phyloP scores from a whole-genome alignment of 306 rosid genomes.

The Fragaria iinumae region DNA sequence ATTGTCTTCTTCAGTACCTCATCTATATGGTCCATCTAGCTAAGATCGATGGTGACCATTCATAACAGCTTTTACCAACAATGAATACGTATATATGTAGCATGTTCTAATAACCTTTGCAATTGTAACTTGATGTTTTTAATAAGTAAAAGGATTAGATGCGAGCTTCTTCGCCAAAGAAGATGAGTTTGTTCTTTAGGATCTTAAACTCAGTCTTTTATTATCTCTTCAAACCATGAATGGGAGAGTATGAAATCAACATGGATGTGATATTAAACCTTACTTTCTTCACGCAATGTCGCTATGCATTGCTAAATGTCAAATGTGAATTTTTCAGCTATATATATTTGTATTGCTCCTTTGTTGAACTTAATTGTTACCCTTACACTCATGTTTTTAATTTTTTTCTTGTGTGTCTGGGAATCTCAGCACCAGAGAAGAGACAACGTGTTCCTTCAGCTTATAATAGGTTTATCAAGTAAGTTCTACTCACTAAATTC shows the following conservation, averaged over 20 bases:
- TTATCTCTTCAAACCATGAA: background rate
- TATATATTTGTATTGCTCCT: background rate
- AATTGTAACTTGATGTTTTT: constrained; percentile 15
- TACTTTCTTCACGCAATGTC: background rate
- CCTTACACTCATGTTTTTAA: background rate
- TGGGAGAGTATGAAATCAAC: background rate
- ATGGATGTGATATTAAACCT: background rate
- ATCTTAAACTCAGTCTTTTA: no score
- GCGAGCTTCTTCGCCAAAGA: background rate
- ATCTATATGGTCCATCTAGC: constrained; percentile 39
- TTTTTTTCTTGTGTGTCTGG: background rate
- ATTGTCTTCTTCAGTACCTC: constrained; percentile 17
- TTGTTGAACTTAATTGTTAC: background rate
- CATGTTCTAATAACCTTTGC: constrained; percentile 46
- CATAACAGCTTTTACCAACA: constrained; percentile 46
- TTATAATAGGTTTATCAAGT: constrained; percentile 94
- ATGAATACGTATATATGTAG: constrained; percentile 27
- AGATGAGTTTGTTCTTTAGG: background rate
- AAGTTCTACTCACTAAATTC: constrained; percentile 30
- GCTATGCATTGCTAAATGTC: background rate
- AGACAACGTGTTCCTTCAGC: constrained; percentile 98
- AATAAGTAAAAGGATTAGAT: background rate
- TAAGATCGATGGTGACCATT: constrained; percentile 44
- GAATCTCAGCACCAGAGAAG: constrained; percentile 83
- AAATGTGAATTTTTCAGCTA: background rate